Evolutionary conservation across 345 rosid species (phyloP).

Genomic region (Syzygium oleosum): DNA sequence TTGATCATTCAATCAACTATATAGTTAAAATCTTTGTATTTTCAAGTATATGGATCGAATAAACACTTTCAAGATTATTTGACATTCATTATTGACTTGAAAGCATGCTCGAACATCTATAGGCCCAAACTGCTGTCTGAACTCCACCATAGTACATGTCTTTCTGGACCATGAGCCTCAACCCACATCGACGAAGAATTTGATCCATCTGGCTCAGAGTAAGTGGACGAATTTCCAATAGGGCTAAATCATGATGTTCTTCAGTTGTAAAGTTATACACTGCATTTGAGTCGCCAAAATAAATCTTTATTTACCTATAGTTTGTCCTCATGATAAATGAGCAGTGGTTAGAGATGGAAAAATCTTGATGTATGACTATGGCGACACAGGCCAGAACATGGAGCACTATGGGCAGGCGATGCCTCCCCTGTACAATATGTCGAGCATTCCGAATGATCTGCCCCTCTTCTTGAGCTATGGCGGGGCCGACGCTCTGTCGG

Average conservation of each 20-base stretch:
- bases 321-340: neutral
- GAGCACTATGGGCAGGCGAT: constrained; percentile 28
- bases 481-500: constrained; percentile 38
- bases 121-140: constrained; percentile 62
- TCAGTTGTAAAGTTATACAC: neutral
- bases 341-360: constrained; percentile 40
- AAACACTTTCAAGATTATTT: neutral
- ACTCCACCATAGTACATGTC: constrained; percentile 18
- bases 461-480: constrained; percentile 40
- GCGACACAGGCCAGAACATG: constrained; percentile 19
- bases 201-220: constrained; percentile 59
- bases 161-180: constrained; percentile 48
- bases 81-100: neutral
- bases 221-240: neutral
- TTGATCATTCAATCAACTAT: neutral
- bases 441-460: constrained; percentile 33
- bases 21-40: neutral
- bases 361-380: constrained; percentile 29
- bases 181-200: constrained; percentile 41
- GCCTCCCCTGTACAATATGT: constrained; percentile 36
- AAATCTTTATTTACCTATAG: neutral
- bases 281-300: neutral
- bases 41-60: neutral
- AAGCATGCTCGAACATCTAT: neutral
- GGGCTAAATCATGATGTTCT: neutral